Evolutionary conservation across 257 asterid genomes (phyloP), one percentile per base, ranked within the genome.

Genomic region (Cinchona pubescens): DNA sequence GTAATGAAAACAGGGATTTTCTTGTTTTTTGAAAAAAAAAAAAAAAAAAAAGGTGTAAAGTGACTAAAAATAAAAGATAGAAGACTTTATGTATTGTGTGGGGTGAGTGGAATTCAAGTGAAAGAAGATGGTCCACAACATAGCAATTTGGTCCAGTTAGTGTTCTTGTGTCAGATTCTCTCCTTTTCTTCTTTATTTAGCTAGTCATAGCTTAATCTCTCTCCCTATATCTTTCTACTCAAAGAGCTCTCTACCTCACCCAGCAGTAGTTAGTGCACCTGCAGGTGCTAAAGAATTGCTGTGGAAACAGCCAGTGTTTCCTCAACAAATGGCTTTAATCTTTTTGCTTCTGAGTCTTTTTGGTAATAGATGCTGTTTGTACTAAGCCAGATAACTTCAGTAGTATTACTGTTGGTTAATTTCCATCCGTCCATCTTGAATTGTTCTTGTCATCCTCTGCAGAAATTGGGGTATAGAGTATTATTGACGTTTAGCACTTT

Each of bases 51-150:
- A 40, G 2, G 27, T 0, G 11, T 23, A 25, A 14, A 59, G 65
- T 12, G 29, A 29, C 12, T 30, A 9, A 25, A n/a, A n/a, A n/a
- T n/a, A n/a, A n/a, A n/a, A n/a, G n/a, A n/a, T n/a, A n/a, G n/a
- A n/a, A 40, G 51, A 25, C 55, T 40, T 25, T 25, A 55, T 74
- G 46, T 72, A 40, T 80, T 67, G 23, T 79, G 72, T 63, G 3
- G 38, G 46, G 32, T 7, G 75, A 67, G 77, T 60, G 83, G 72
- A 73, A 71, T 34, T 38, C 78, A 80, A 79, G 87, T 79, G 85
- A 71, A n/a, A 40, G 30, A 68, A 48, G 70, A 76, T 63, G 90
- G 87, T 80, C 84, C 88, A 82, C 79, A 67, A 40, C 77, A 73
- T 48, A 75, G 80, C 67, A 75, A 27, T 65, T 74, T 80, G 84